Evolutionary conservation across 2,329 filamentous ascomycete species (phyloP).

Genomic region (Penicillium sp.): DNA sequence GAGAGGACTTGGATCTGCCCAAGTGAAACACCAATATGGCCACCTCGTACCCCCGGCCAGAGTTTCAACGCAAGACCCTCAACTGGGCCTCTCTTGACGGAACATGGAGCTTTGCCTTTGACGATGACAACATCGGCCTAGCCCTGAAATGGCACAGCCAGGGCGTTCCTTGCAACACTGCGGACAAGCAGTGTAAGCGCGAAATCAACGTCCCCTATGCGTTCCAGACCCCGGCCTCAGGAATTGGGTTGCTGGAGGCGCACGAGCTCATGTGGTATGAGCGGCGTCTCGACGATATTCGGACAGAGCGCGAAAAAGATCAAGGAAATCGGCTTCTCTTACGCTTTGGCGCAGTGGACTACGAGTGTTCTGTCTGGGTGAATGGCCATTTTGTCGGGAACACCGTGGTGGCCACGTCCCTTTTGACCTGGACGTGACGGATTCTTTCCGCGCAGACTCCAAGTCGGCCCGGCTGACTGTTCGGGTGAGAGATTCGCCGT

Average conservation of each 20-base stretch:
- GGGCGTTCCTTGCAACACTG: slow-evolving; percentile 40
- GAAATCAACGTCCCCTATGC: slow-evolving; percentile 59
- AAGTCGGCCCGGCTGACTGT: slow-evolving; percentile 45
- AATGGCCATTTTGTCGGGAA: slow-evolving; percentile 48
- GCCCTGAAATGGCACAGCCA: slow-evolving; percentile 48
- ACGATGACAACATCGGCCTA: slow-evolving; percentile 57
- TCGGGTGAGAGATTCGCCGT: slow-evolving; percentile 58
- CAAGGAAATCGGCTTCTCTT: slow-evolving; percentile 36
- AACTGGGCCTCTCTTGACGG: slow-evolving; percentile 59
- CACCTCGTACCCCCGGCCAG: slow-evolving; percentile 55
- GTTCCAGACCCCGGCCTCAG: slow-evolving; percentile 59
- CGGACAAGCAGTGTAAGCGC: slow-evolving; percentile 40
- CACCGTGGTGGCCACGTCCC: slow-evolving; percentile 58
- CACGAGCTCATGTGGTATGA: slow-evolving; percentile 67
- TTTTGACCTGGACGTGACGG: slow-evolving; percentile 56
- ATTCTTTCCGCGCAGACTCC: slow-evolving; percentile 7
- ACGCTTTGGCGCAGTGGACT: slow-evolving; percentile 49
- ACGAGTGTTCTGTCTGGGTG: slow-evolving; percentile 49
- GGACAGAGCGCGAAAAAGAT: slow-evolving; percentile 39
- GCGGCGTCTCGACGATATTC: slow-evolving; percentile 47
- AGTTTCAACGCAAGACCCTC: slow-evolving; percentile 53
- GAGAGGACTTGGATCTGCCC: background rate
- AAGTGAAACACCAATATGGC: background rate
- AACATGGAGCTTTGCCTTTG: slow-evolving; percentile 59
- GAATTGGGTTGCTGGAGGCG: slow-evolving; percentile 55